Conservation (phyloP, 1,284 basidiomycete genomes). For the Phaffia rhodozyma region DNA sequence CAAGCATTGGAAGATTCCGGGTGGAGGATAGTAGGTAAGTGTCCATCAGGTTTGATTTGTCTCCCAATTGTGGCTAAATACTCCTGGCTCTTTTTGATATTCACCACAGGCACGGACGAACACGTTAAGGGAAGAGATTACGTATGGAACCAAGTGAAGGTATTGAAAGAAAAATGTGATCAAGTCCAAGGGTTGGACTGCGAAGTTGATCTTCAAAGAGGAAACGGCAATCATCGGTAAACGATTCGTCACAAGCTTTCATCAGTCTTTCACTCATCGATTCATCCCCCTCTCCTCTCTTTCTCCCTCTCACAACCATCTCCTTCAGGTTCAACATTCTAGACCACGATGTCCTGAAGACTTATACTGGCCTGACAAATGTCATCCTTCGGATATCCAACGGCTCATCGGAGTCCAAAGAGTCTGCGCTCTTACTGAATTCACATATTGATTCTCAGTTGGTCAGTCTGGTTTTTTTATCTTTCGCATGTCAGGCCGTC, state of each 20-base stretch:
- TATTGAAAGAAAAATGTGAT: constrained; percentile 1
- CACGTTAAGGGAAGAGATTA: constrained; percentile 14
- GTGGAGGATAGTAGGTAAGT: constrained; percentile 6
- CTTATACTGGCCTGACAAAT: constrained; percentile 77
- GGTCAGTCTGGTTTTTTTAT: constrained; percentile 35
- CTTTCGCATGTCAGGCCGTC: constrained; percentile 1
- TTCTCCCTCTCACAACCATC: neutral
- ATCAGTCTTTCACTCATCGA: no score
- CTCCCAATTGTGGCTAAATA: neutral
- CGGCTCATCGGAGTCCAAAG: constrained; percentile 57
- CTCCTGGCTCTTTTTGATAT: neutral
- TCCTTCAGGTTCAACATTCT: constrained; percentile 65
- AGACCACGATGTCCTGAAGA: constrained; percentile 74
- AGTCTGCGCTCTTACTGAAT: constrained; percentile 76
- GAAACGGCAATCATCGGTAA: constrained; percentile 6
- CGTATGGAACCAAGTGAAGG: neutral
- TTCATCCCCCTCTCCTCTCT: no score
- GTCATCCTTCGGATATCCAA: constrained; percentile 79
- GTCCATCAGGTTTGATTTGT: neutral
- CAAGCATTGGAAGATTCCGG: constrained; percentile 8
- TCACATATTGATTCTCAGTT: constrained; percentile 67
- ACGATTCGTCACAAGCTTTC: neutral
- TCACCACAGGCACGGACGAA: constrained; percentile 11
- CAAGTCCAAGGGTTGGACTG: constrained; percentile 4
- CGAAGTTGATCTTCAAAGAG: constrained; percentile 12